Base-by-base conservation (phyloP, 768 basidiomycete species). In the Boletellus emodensis region DNA sequence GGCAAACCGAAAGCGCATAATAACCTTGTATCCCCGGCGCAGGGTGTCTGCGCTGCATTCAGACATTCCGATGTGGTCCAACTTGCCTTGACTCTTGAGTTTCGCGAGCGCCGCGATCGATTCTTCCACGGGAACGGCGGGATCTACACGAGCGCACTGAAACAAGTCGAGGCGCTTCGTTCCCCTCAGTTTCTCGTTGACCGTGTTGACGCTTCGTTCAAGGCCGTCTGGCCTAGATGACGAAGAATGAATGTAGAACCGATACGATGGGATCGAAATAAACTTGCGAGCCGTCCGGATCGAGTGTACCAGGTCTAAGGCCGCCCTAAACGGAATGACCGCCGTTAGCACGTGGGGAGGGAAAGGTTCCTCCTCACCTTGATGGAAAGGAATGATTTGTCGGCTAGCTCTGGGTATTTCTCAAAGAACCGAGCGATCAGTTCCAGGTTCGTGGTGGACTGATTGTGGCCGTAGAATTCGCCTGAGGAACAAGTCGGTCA, bases 151-250 rank as follows among this genome's bases (percentile, higher is more conserved):
- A 2, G 81, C 77, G 20, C 69, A 65, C 61, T 85, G 66, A 62
- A 78, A 88, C 3, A 87, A 63, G 62, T 87, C 85, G 49, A 85
- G 59, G 50, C 71, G 75, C 67, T 81, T 81, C 48, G 69, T 75
- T n/a, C 75, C 74, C 1, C 78, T 72, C 6, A 85, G 69, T 12
- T 70, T 70, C 3, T 63, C 66, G 44, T 75, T 71, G 58, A 77
- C 71, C 20, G 65, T 62, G 20, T 72, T 64, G n/a, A 83, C 69
- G 48, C 81, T 80, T 18, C 69, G 59, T 13, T 75, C 68, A 10
- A 82, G 62, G 58, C 73, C 74, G 44, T 75, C 76, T 3, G 55
- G 53, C 13, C 61, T 61, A 44, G 18, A 40, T 38, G 58, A 41
- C 52, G 3, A 14, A 12, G 2, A 5, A 6, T 24, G 14, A 24